Conservation (phyloP, 192 early-diverging fungal genomes). For the Coemansia sp. region DNA sequence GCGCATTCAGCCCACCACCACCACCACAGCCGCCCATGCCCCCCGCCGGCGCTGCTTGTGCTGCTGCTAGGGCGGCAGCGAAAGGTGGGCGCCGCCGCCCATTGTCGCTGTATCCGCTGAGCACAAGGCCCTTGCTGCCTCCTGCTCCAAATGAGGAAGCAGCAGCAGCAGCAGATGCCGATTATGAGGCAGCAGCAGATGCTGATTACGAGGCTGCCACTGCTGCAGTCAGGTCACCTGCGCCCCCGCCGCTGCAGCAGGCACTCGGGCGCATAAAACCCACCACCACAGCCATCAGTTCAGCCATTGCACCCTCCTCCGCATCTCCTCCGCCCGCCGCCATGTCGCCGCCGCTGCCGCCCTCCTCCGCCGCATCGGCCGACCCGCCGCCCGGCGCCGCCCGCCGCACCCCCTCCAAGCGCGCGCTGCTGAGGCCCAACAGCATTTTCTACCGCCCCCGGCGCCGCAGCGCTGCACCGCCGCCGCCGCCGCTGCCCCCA, state of each 20-base stretch:
- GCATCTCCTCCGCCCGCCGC: too few species aligned
- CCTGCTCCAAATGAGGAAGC: too few species aligned
- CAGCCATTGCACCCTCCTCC: neutral
- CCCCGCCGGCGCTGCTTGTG: too few species aligned
- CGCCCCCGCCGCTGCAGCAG: neutral
- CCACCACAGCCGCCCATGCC: too few species aligned
- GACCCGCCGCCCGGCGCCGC: neutral
- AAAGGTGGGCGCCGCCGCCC: too few species aligned
- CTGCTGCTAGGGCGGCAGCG: too few species aligned
- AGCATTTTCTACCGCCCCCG: slow-evolving; percentile 40
- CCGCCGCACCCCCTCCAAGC: neutral
- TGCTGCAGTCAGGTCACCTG: slow-evolving; percentile 7
- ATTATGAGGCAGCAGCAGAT: too few species aligned
- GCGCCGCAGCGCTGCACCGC: neutral
- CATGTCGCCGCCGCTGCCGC: neutral
- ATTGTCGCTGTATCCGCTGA: too few species aligned
- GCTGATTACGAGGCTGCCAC: too few species aligned
- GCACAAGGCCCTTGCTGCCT: too few species aligned
- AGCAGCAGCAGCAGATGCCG: neutral
- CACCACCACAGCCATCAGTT: too few species aligned
- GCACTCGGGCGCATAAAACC: slow-evolving; percentile 3
- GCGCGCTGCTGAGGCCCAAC: neutral
- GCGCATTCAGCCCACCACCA: slow-evolving; percentile 19
- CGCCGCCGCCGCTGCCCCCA: neutral
- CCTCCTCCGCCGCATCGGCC: neutral